Conservation (phyloP, 306 rosid species). For the Benincasa hispida region DNA sequence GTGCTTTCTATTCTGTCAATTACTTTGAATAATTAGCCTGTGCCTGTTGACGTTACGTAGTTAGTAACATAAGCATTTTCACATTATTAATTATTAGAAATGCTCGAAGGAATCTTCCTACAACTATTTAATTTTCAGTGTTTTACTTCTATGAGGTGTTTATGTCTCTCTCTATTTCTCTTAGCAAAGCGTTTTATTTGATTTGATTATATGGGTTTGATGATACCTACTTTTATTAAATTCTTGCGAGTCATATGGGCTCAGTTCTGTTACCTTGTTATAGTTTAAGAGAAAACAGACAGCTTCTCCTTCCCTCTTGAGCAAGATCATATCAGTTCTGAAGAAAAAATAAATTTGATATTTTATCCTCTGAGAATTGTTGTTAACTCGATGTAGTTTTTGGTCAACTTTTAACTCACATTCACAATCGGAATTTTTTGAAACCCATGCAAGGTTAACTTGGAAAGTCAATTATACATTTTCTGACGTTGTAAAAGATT, state of each 20-base stretch:
- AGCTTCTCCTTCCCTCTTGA: background rate
- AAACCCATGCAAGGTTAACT: background rate
- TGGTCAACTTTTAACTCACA: background rate
- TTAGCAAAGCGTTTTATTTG: background rate
- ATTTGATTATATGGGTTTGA: background rate
- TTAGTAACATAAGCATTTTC: background rate
- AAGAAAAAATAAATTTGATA: background rate
- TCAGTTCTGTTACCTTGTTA: constrained; percentile 1
- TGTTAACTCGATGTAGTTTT: background rate
- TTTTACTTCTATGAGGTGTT: background rate
- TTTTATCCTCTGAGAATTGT: background rate
- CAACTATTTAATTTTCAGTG: background rate
- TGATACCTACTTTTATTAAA: background rate
- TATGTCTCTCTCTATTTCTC: background rate
- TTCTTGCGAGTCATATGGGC: background rate
- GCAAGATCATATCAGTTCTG: background rate
- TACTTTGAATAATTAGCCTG: background rate
- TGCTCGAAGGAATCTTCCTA: background rate
- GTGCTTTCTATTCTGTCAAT: constrained; percentile 3
- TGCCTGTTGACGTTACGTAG: background rate
- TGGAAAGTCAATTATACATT: background rate
- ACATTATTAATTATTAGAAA: background rate
- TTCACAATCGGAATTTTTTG: background rate
- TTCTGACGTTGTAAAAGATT: background rate
- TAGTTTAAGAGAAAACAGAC: background rate